phyloP scores from a whole-genome alignment of 768 basidiomycete genomes.

The Scleroderma bovista region DNA sequence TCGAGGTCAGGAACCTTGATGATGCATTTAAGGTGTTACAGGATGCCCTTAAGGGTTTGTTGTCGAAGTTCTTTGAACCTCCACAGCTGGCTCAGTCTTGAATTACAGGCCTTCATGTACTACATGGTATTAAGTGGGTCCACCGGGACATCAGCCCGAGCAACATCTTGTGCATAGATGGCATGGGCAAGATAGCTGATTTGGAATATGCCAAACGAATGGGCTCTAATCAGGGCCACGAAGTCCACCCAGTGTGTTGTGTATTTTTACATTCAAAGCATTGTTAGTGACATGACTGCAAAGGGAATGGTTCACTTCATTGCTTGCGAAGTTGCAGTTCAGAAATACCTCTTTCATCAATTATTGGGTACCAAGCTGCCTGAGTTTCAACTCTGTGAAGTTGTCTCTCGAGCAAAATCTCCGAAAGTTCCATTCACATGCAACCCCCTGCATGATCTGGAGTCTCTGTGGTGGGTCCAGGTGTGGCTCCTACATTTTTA shows the following conservation, averaged over 20 bases:
- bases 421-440: not conserved
- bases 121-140: too few relatives aligned
- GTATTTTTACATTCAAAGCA: not conserved
- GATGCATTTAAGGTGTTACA: too few relatives aligned
- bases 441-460: not conserved
- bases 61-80: too few relatives aligned
- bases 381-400: too few relatives aligned
- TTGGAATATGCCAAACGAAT: constrained; percentile 9
- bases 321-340: not conserved
- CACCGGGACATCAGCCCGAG: too few relatives aligned
- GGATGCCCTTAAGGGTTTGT: too few relatives aligned
- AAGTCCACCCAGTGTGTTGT: not conserved
- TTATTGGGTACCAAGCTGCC: too few relatives aligned
- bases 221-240: not conserved
- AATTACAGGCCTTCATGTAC: too few relatives aligned
- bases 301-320: not conserved
- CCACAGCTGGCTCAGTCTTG: not conserved
- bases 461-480: not conserved
- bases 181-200: constrained; percentile 4
- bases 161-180: not conserved
- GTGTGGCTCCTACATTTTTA: not conserved
- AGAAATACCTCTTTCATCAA: not conserved
- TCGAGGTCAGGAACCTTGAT: too few relatives aligned
- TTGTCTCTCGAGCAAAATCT: not conserved
- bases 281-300: not conserved